Evolutionary conservation across 2,329 filamentous ascomycete species (phyloP).

Genomic region (Colletotrichum simmondsii): DNA sequence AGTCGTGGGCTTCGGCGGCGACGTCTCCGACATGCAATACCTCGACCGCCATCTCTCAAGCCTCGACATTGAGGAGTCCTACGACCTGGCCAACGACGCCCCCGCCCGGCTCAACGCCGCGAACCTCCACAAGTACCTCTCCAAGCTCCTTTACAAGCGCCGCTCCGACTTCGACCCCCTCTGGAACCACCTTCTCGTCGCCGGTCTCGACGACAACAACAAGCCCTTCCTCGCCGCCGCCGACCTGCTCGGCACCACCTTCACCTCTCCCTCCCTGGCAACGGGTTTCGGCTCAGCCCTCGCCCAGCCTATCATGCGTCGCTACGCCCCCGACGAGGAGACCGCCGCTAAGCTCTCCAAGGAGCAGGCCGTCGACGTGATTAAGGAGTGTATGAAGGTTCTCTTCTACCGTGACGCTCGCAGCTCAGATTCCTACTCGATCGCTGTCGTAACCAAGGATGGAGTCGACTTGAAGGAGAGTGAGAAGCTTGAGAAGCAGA

Average conservation of each 20-base stretch:
- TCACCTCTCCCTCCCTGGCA: slow-evolving; percentile 86
- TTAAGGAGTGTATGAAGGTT: slow-evolving; percentile 98
- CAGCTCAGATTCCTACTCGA: slow-evolving; percentile 89
- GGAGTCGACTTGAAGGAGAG: slow-evolving; percentile 87
- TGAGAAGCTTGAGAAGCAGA: slow-evolving; percentile 93
- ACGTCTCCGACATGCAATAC: slow-evolving; percentile 99
- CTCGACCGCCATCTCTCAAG: slow-evolving; percentile 90
- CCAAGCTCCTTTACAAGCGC: slow-evolving; percentile 95
- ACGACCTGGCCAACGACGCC: slow-evolving; percentile 63
- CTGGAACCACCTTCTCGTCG: slow-evolving; percentile 96
- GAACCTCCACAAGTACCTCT: slow-evolving; percentile 96
- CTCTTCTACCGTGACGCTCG: slow-evolving; percentile 97
- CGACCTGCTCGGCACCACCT: slow-evolving; percentile 93
- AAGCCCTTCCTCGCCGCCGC: slow-evolving; percentile 92
- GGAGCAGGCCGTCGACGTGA: slow-evolving; percentile 81
- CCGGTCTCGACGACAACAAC: slow-evolving; percentile 81
- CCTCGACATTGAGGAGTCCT: slow-evolving; percentile 90
- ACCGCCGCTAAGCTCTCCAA: slow-evolving; percentile 76
- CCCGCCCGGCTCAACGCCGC: slow-evolving; percentile 78
- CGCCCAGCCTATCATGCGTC: slow-evolving; percentile 90
- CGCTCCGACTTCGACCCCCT: slow-evolving; percentile 96
- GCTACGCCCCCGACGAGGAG: slow-evolving; percentile 85
- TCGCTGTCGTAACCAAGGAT: slow-evolving; percentile 89
- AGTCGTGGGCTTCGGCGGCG: slow-evolving; percentile 93
- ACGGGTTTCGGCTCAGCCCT: slow-evolving; percentile 95